Percentiles rank a stretch among this genome's conserved stretches.
Evolutionary conservation across 1,284 basidiomycete genomes (phyloP).

Genomic region (Microbotryum intermedium): DNA sequence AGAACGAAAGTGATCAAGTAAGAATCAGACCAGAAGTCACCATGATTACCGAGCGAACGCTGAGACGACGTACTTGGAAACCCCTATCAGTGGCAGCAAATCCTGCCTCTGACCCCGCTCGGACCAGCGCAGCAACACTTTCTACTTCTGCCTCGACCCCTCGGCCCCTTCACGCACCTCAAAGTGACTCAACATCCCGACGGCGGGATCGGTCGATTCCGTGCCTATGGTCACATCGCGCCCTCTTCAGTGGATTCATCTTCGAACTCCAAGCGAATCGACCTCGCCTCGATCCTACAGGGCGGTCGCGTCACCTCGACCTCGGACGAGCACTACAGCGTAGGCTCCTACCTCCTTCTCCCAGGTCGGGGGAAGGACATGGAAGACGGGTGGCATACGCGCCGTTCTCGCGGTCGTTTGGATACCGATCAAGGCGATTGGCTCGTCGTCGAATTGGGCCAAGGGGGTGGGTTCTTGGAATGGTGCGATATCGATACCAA

Average conservation of each 20-base stretch:
- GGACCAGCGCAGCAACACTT: constrained; percentile 79
- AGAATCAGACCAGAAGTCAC: too few species aligned
- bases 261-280: constrained; percentile 47
- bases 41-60: too few species aligned
- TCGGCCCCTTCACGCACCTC: constrained; percentile 60
- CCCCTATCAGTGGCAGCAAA: constrained; percentile 60
- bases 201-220: constrained; percentile 56
- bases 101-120: constrained; percentile 63
- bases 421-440: constrained; percentile 73
- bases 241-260: constrained; percentile 13
- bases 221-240: constrained; percentile 56
- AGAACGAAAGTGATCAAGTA: constrained; percentile 25
- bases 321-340: constrained; percentile 85
- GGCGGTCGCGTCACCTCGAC: constrained; percentile 67
- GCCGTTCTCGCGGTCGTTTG: constrained; percentile 56
- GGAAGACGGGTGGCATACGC: constrained; percentile 99
- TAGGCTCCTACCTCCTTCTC: constrained; percentile 80
- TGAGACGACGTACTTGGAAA: constrained; percentile 1
- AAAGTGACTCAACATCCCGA: constrained; percentile 95
- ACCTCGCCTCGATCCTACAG: constrained; percentile 82
- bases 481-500: constrained; percentile 85
- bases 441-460: constrained; percentile 62
- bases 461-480: constrained; percentile 64
- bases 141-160: constrained; percentile 55
- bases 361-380: constrained; percentile 75